These are phyloP conservation scores for Cochlearia excelsa DNA, from an alignment of 345 rosid genomes.

Conservation along the genomic window DNA sequence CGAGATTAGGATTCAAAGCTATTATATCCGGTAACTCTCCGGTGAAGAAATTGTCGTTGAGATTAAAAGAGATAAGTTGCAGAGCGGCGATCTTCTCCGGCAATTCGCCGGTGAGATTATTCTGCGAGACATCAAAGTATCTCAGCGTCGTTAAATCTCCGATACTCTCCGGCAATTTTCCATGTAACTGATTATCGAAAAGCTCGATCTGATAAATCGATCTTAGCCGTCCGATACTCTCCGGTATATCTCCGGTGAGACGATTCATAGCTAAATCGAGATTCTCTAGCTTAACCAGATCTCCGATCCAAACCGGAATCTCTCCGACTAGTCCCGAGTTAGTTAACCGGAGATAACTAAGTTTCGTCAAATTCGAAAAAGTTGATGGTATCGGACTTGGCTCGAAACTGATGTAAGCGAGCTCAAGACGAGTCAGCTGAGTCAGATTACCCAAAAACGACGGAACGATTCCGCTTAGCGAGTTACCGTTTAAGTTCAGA, in stretches of 20 bases:
- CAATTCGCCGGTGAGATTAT: slow-evolving; percentile 53
- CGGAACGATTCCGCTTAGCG: slow-evolving; percentile 51
- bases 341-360: slow-evolving; percentile 39
- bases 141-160: slow-evolving; percentile 44
- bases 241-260: slow-evolving; percentile 54
- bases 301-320: slow-evolving; percentile 53
- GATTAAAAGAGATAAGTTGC: slow-evolving; percentile 42
- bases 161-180: slow-evolving; percentile 54
- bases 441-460: slow-evolving; percentile 48
- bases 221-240: slow-evolving; percentile 39
- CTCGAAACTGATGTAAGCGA: slow-evolving; percentile 43
- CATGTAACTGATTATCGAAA: slow-evolving; percentile 41
- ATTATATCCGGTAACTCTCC: slow-evolving; percentile 53
- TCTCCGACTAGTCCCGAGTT: slow-evolving; percentile 44
- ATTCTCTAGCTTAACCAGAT: slow-evolving; percentile 39
- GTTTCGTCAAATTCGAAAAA: slow-evolving; percentile 50
- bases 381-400: slow-evolving; percentile 47
- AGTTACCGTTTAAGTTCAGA: slow-evolving; percentile 35
- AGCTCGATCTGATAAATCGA: slow-evolving; percentile 48
- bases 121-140: slow-evolving; percentile 60
- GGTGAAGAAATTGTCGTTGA: slow-evolving; percentile 56
- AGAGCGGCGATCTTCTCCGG: slow-evolving; percentile 48
- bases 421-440: slow-evolving; percentile 43
- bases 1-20: slow-evolving; percentile 49
- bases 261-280: slow-evolving; percentile 49